Percentiles rank a stretch among this genome's conserved stretches.
phyloP scores from a whole-genome alignment of 2,329 filamentous ascomycete species.

The Botrytis deweyae region DNA sequence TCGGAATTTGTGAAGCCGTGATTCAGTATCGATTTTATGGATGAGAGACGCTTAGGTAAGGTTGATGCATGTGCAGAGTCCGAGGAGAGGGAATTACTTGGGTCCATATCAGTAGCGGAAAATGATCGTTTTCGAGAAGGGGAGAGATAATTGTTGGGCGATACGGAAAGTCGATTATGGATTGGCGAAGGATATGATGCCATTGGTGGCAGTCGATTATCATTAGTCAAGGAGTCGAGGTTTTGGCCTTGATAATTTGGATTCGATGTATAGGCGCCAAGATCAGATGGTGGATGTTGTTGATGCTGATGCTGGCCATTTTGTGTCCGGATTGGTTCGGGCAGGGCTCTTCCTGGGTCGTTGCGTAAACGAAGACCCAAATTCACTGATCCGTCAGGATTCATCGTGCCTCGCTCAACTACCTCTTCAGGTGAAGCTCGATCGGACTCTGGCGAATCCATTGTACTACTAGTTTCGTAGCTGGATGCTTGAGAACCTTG shows the following conservation, averaged over 20 bases:
- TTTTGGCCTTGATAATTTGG: conserved; percentile 32
- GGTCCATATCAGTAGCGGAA: conserved; percentile 57
- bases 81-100: conserved; percentile 23
- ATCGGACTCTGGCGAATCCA: conserved; percentile 40
- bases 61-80: conserved; percentile 38
- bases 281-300: conserved; percentile 45
- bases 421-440: conserved; percentile 32
- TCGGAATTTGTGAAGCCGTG: conserved; percentile 42
- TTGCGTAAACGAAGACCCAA: conserved; percentile 55
- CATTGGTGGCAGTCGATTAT: conserved; percentile 58
- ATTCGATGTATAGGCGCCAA: conserved; percentile 45
- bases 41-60: conserved; percentile 63
- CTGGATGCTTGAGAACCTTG: conserved; percentile 45
- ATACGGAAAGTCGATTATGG: conserved; percentile 56
- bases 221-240: conserved; percentile 50
- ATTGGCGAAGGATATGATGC: conserved; percentile 43
- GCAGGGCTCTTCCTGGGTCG: conserved; percentile 35
- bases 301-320: conserved; percentile 31
- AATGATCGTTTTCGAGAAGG: conserved; percentile 67
- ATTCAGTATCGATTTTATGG: conserved; percentile 75
- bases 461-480: conserved; percentile 47
- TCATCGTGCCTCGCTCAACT: conserved; percentile 51
- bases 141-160: conserved; percentile 59
- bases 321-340: conserved; percentile 35
- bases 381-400: conserved; percentile 65